phyloP scores from a whole-genome alignment of 768 basidiomycete species.

The Tephrocybe rancida region DNA sequence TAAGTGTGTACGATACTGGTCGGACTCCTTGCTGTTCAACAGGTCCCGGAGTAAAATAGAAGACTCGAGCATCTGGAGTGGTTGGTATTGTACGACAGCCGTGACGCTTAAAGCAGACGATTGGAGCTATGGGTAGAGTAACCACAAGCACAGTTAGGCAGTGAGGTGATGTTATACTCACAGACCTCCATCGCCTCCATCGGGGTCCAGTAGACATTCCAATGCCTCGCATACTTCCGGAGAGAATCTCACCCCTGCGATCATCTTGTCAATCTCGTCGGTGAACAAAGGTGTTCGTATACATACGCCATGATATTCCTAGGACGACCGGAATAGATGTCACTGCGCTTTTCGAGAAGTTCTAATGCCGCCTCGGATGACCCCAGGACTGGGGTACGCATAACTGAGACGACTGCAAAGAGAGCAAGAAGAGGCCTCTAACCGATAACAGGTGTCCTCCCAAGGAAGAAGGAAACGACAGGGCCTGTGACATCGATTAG shows the following conservation, averaged over 20 bases:
- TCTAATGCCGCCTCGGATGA: constrained; percentile 30
- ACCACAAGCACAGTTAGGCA: neutral
- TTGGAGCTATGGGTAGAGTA: constrained; percentile 6
- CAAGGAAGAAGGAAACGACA: constrained; percentile 21
- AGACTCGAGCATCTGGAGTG: constrained; percentile 15
- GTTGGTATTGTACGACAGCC: constrained; percentile 10
- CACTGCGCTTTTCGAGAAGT: constrained; percentile 32
- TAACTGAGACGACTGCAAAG: neutral
- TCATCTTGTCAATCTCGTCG: neutral
- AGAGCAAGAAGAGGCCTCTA: neutral
- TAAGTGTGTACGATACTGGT: constrained; percentile 6
- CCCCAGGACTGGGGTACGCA: constrained; percentile 21
- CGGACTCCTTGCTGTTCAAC: neutral
- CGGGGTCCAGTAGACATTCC: constrained; percentile 32
- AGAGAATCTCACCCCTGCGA: constrained; percentile 30
- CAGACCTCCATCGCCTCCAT: constrained; percentile 36
- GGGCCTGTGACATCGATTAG: constrained; percentile 10
- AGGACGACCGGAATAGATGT: constrained; percentile 36
- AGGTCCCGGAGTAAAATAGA: constrained; percentile 8
- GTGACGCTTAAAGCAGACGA: constrained; percentile 7
- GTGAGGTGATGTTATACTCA: constrained; percentile 10
- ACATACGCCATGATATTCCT: constrained; percentile 31
- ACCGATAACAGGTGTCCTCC: constrained; percentile 24
- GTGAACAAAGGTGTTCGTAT: neutral
- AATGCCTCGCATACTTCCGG: constrained; percentile 32